Base-by-base conservation (phyloP, 257 asterid genomes). In the Nicotiana tabacum region DNA sequence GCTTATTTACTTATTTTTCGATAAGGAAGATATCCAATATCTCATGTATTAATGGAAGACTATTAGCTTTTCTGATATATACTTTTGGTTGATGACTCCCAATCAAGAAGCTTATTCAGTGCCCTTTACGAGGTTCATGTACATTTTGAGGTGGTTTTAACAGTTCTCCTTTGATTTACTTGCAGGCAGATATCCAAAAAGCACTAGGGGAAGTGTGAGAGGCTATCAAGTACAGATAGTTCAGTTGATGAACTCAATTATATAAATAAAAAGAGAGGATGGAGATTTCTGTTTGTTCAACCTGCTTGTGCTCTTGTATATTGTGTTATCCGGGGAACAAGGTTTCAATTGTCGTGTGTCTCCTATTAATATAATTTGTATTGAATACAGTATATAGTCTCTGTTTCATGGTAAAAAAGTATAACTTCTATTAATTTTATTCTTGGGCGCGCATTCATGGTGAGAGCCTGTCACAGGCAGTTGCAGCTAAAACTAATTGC, bases 131-230 rank as follows among this genome's bases (percentile, higher is more conserved):
- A 39, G 57, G 48, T 70, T 21, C n/a, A 43, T 21, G 58, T 46
- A 12, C 60, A 48, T 46, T 10, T 33, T 21, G 60, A 72, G 60
- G 60, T 12, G 6, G 35, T 61, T 61, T 21, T 61, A 33, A 61
- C 4, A 30, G 67, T 83, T 64, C 16, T 24, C 43, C 62, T 43
- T 84, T 43, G 39, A 58, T 43, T 70, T 21, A 85, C 62, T 83
- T 87, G 83, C 90, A 95, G 97, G 87, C 77, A 29, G 98, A 92
- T 85, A 90, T 93, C 76, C 86, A 70, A 82, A 91, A 92, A 79
- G 95, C 92, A 35, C 57, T 95, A 88, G 98, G 93, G 69, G 91
- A 90, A 77, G 62, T 18, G 64, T 89, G 90, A 90, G 46, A 64
- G 60, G 83, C 39, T 72, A 6, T 1, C 65, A 58, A 7, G 53